Evolutionary conservation across 495 filamentous ascomycete genomes (phyloP), one percentile per base, ranked within the genome.

Genomic region (Lophiotrema nucula): DNA sequence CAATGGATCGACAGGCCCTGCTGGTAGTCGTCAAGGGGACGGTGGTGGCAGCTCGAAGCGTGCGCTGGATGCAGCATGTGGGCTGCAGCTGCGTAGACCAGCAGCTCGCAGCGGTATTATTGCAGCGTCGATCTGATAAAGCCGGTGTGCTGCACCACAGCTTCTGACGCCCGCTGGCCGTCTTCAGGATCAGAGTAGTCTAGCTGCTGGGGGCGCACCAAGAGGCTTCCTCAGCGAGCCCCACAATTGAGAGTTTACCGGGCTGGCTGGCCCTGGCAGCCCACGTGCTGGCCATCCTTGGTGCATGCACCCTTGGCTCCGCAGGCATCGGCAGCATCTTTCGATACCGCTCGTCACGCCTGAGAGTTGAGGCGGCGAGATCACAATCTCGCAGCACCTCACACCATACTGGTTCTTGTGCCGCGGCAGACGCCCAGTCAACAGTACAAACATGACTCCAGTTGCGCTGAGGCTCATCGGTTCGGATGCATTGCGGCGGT

Each of bases 1-100:
- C 35, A 53, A 38, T 16, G 35, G 57, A 60, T 60, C 57, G 57
- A 49, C 57, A 47, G 28, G 16, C 2, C 44, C 53, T n/a, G n/a
- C 53, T 25, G 43, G 55, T 44, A 35, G 45, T 12, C 38, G 35
- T 28, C 21, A 13, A 44, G 51, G 39, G 23, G 15, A 52, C 4
- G 33, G 1, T 21, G 49, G 10, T 19, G 19, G 10, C 39, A 6
- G 39, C 10, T 18, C 39, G 19, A 18, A 8, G 39, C 31, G 8
- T n/a, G 31, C 31, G 31, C 31, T 35, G 31, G 31, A 35, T 35
- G 31, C 31, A 13, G 39, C 39, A 22, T 10, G 18, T 4, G 44
- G 18, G 23, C 19, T 26, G 44, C 12, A 26, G 44, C 23, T 47
- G 44, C 44, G 4, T 11, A 26, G 18, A 18, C 16, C 44, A 23